These are phyloP conservation scores for Spiromastix sp. DNA, from an alignment of 2,329 filamentous ascomycete species.

Conservation along the genomic window DNA sequence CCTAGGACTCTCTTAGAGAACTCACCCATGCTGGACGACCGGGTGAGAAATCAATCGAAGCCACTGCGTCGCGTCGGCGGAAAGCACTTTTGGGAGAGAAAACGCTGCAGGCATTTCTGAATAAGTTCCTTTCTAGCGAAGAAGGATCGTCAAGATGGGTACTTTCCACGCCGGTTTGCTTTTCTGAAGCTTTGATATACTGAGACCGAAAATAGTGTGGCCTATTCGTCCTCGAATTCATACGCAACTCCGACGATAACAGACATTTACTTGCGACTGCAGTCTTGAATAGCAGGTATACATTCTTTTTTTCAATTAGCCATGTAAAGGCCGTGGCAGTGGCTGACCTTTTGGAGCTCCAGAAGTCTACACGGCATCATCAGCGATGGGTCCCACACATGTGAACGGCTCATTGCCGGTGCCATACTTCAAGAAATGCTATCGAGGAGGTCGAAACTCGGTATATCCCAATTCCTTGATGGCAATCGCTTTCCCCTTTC, in stretches of 20 bases:
- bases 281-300: conserved; percentile 3
- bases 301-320: not conserved
- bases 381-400: too few species aligned
- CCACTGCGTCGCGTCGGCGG: conserved; percentile 6
- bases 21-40: conserved; percentile 6
- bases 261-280: conserved; percentile 2
- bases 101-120: conserved; percentile 5
- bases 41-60: conserved; percentile 1
- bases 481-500: too few species aligned
- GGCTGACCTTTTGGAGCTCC: too few species aligned
- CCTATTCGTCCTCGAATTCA: conserved; percentile 16
- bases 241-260: conserved; percentile 9
- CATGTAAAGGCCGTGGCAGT: too few species aligned
- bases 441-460: too few species aligned
- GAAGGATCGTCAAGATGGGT: conserved; percentile 12
- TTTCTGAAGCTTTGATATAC: too few species aligned
- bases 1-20: conserved; percentile 6
- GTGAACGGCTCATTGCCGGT: too few species aligned
- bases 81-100: conserved; percentile 10
- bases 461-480: too few species aligned
- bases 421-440: not conserved
- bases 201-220: conserved; percentile 17
- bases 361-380: too few species aligned
- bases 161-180: too few species aligned
- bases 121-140: conserved; percentile 5